These are phyloP conservation scores for Suhomyces pyralidae DNA, from an alignment of 805 yeast genomes.

Conservation along the genomic window DNA sequence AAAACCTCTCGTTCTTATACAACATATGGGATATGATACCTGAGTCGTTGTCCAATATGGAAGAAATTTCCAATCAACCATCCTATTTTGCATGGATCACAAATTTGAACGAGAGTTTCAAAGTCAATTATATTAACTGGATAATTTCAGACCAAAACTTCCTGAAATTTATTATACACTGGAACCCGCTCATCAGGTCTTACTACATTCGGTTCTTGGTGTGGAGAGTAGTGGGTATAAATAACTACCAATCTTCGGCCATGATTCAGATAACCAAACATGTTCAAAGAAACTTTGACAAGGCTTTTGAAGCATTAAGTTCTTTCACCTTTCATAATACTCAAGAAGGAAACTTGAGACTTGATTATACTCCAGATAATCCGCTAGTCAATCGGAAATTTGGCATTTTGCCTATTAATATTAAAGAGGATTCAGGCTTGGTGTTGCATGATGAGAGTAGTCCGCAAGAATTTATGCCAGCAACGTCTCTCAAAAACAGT, in stretches of 20 bases:
- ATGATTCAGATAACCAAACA: slow-evolving; percentile 27
- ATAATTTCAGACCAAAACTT: slow-evolving; percentile 50
- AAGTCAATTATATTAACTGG: slow-evolving; percentile 53
- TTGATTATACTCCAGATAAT: slow-evolving; percentile 31
- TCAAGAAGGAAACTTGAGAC: slow-evolving; percentile 13
- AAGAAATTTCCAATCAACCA: slow-evolving; percentile 5
- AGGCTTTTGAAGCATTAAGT: slow-evolving; percentile 23
- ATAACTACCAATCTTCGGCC: slow-evolving; percentile 35
- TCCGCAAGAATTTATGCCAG: slow-evolving; percentile 7
- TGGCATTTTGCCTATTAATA: slow-evolving; percentile 37
- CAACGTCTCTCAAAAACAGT: slow-evolving; percentile 20
- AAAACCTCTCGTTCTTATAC: slow-evolving; percentile 63
- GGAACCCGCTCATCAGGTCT: slow-evolving; percentile 74
- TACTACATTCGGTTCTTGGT: slow-evolving; percentile 64
- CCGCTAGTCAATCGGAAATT: slow-evolving; percentile 50
- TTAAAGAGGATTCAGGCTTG: slow-evolving; percentile 20
- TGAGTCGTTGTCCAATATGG: slow-evolving; percentile 18
- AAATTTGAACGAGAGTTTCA: slow-evolving; percentile 37
- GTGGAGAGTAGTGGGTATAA: slow-evolving; percentile 57
- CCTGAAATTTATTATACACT: slow-evolving; percentile 64
- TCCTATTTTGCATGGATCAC: slow-evolving; percentile 36
- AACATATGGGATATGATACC: slow-evolving; percentile 75
- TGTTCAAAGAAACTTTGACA: slow-evolving; percentile 29
- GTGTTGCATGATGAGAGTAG: slow-evolving; percentile 5
- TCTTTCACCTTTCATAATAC: slow-evolving; percentile 24